Conservation (phyloP, 805 yeast genomes). For the Candida incommunis region DNA sequence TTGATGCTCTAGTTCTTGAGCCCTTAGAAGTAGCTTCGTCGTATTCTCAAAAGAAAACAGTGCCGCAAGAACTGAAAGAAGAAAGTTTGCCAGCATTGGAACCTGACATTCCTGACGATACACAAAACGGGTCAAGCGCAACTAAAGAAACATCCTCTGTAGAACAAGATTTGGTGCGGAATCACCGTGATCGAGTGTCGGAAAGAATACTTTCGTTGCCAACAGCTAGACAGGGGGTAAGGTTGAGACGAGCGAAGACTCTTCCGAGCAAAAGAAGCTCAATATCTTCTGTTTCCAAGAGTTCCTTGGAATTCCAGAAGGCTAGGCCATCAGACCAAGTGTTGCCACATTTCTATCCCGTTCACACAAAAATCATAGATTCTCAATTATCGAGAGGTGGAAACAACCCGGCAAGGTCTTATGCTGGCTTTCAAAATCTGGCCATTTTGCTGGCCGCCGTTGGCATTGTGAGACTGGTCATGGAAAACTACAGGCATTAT, state of each 20-base stretch:
- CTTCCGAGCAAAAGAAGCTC: not conserved
- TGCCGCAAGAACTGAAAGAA: too few relatives aligned
- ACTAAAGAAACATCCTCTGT: too few relatives aligned
- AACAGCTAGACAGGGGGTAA: too few relatives aligned
- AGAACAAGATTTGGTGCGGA: too few relatives aligned
- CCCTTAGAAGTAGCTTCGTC: too few relatives aligned
- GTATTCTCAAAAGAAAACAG: too few relatives aligned
- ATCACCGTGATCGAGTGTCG: too few relatives aligned
- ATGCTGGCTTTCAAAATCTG: constrained; percentile 23
- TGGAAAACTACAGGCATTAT: constrained; percentile 22
- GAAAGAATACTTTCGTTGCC: too few relatives aligned
- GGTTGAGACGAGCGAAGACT: not conserved
- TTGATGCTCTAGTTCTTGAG: too few relatives aligned
- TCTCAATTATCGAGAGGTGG: not conserved
- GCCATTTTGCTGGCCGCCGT: constrained; percentile 21
- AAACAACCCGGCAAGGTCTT: constrained; percentile 11
- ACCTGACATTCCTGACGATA: too few relatives aligned
- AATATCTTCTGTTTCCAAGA: not conserved
- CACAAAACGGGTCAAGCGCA: too few relatives aligned
- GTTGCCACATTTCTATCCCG: not conserved
- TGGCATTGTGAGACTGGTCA: constrained; percentile 21
- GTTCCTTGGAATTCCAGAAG: not conserved
- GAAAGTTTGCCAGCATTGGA: too few relatives aligned
- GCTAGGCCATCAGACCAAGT: not conserved
- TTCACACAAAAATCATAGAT: not conserved